These are phyloP conservation scores for Boletus eberwhitei DNA, from an alignment of 768 basidiomycete species.

Conservation along the genomic window DNA sequence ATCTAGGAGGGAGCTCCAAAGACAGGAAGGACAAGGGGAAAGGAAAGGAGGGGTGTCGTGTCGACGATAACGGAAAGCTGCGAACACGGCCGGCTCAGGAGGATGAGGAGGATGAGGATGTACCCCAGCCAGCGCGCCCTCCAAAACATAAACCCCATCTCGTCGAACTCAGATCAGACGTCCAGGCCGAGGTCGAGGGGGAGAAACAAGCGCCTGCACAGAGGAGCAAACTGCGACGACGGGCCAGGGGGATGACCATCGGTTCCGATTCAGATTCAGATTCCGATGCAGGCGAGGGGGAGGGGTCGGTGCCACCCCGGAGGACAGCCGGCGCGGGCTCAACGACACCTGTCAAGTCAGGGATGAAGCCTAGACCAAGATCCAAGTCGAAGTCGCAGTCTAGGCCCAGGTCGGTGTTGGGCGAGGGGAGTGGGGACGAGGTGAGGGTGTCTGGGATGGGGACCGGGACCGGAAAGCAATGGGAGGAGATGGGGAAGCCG, in stretches of 20 bases:
- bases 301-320: conserved; percentile 13
- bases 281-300: not conserved
- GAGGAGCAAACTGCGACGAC: not conserved
- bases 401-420: not conserved
- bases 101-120: not conserved
- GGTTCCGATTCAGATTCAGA: not conserved
- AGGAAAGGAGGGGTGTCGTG: not conserved
- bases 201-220: not conserved
- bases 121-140: not conserved
- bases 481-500: not conserved
- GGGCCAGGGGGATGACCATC: not conserved
- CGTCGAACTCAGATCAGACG: not conserved
- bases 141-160: not conserved
- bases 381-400: conserved; percentile 7
- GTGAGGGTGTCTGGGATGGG: not conserved
- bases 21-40: not conserved
- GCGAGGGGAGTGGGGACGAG: conserved; percentile 1
- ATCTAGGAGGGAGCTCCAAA: not conserved
- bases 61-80: not conserved
- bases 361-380: conserved; percentile 26
- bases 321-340: not conserved
- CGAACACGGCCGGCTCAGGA: not conserved
- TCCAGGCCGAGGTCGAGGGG: not conserved
- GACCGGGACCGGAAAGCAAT: not conserved
- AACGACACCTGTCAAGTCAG: conserved; percentile 24